Conservation (phyloP, 495 filamentous ascomycete species). For the Hypoxylon fragiforme region DNA sequence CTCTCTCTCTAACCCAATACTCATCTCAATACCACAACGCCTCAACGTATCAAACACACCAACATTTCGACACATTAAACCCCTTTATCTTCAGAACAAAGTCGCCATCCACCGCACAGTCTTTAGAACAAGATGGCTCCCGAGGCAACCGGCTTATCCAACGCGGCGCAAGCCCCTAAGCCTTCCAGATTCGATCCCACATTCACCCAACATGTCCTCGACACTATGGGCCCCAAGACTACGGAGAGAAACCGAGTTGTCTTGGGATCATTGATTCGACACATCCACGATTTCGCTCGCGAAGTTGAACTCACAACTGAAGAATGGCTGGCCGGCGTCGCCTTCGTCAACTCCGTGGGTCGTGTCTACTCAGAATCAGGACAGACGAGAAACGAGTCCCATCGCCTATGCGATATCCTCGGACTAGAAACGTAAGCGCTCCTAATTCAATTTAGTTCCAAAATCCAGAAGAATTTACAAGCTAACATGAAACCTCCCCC, state of each 20-base stretch:
- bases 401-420: constrained; percentile 76
- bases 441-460: not conserved
- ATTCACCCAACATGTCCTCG: constrained; percentile 75
- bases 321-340: constrained; percentile 79
- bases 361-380: constrained; percentile 54
- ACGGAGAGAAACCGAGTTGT: constrained; percentile 68
- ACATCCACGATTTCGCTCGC: constrained; percentile 82
- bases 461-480: not conserved
- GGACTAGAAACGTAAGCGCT: constrained; percentile 76
- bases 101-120: too few species aligned
- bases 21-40: too few species aligned
- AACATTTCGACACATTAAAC: not conserved
- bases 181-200: constrained; percentile 64
- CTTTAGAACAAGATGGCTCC: constrained; percentile 23
- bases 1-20: not conserved
- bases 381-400: constrained; percentile 69
- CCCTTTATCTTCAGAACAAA: constrained; percentile 8
- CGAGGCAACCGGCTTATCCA: constrained; percentile 21
- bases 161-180: constrained; percentile 30
- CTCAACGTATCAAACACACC: not conserved
- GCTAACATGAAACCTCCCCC: not conserved
- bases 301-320: constrained; percentile 78
- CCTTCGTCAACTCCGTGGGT: constrained; percentile 59
- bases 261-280: constrained; percentile 66
- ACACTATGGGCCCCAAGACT: constrained; percentile 75